Percentiles rank a stretch among this genome's conserved stretches.
These are phyloP conservation scores for Pleurotus platypus DNA, from an alignment of 768 basidiomycete genomes.

Conservation along the genomic window DNA sequence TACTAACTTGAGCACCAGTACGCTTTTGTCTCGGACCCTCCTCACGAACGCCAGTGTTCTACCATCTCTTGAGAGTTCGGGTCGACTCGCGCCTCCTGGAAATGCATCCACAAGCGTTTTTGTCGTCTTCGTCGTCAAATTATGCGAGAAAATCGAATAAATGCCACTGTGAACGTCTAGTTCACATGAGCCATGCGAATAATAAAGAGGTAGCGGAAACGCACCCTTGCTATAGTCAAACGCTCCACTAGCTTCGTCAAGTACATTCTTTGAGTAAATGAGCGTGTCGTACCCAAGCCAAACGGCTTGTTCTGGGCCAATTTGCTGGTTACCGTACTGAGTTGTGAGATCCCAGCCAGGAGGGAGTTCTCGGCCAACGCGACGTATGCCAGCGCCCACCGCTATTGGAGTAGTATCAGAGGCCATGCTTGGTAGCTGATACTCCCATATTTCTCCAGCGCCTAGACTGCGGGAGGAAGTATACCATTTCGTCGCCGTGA, in stretches of 20 bases:
- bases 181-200: neutral
- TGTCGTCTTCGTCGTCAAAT: conserved; percentile 53
- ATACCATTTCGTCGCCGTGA: conserved; percentile 80
- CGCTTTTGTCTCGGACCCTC: conserved; percentile 69
- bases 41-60: conserved; percentile 73
- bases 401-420: conserved; percentile 26
- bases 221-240: conserved; percentile 69
- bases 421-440: conserved; percentile 43
- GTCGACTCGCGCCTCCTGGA: conserved; percentile 73
- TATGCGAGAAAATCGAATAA: conserved; percentile 66
- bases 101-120: conserved; percentile 49
- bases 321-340: conserved; percentile 64
- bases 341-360: conserved; percentile 51
- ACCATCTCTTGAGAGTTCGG: conserved; percentile 65
- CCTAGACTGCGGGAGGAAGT: conserved; percentile 60
- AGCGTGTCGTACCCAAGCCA: conserved; percentile 57
- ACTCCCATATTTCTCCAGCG: conserved; percentile 75
- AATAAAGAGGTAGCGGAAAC: neutral
- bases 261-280: conserved; percentile 65
- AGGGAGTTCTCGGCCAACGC: conserved; percentile 56
- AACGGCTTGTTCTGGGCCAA: conserved; percentile 69
- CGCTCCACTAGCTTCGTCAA: conserved; percentile 31
- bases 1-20: conserved; percentile 63
- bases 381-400: conserved; percentile 45
- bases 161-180: conserved; percentile 69